Evolutionary conservation across 306 rosid genomes (phyloP), one percentile per base, ranked within the genome.

Genomic region (Styphnolobium japonicum): DNA sequence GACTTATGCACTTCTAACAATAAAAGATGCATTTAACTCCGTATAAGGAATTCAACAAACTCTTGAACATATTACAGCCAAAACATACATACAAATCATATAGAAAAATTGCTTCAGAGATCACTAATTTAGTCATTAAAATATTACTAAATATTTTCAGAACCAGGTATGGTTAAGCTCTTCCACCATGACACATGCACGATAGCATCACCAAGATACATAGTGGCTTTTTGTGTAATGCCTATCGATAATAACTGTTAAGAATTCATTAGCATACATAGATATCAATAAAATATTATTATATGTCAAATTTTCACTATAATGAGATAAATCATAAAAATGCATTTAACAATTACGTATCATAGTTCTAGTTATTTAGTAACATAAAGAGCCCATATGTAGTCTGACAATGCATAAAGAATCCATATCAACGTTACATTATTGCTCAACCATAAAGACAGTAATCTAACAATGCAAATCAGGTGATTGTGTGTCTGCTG

Each of bases 211-310:
- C 29, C 79, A 62, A 36, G 67, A 39, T n/a, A n/a, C 73, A 18
- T 21, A 43, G 7, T 58, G 60, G 34, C 49, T 19, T 49, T 49
- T n/a, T 27, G 31, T 27, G 31, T 27, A 27, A 27, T 27, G 31
- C 31, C 31, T 27, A 1, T 27, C 3, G 31, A 27, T 27, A 27
- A 27, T 5, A 16, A 49, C 42, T 29, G 67, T 45, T 43, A 58
- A 74, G 43, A 74, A 42, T 29, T 73, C 58, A 72, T 19, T 74
- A 58, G 58, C 69, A 75, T 29, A 75, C 16, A 29, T 29, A 19
- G 34, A 22, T 18, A 48, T 19, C 49, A 75, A 75, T 62, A 46
- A 31, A 31, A 48, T 62, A 11, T 62, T 21, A 4, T 33, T 21
- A 31, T 75, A 46, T 16, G 34, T 27, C 34, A 75, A 19, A 31